A percentile compares a stretch with the other conserved stretches of the same genome.
Evolutionary conservation across 805 yeast species (phyloP).

Genomic region (Hanseniaspora occidentalis): DNA sequence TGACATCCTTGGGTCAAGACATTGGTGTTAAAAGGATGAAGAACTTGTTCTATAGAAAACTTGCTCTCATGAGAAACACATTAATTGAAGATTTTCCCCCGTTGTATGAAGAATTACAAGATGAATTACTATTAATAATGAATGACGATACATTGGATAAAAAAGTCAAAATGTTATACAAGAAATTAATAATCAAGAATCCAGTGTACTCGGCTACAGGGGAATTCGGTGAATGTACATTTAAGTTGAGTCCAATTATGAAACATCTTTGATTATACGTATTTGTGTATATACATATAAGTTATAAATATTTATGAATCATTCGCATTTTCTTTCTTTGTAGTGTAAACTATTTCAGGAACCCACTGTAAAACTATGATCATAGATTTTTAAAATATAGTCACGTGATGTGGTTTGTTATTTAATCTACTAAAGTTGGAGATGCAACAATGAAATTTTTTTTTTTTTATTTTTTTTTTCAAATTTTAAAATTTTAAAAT

Average conservation of each 20-base stretch:
- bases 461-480: no score
- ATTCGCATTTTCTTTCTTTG: no score
- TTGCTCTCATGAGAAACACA: constrained; percentile 10
- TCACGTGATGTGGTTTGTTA: no score
- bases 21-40: constrained; percentile 11
- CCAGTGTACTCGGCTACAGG: background rate
- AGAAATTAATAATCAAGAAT: background rate
- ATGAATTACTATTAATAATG: constrained; percentile 9
- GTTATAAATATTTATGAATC: no score
- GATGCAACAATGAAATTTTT: no score
- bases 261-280: background rate
- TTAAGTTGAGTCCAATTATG: background rate
- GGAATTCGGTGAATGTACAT: background rate
- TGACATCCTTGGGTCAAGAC: constrained; percentile 15
- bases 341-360: no score
- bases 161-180: background rate
- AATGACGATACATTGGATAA: background rate
- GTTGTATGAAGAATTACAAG: constrained; percentile 7
- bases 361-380: no score
- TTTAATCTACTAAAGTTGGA: no score
- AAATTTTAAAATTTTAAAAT: no score
- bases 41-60: constrained; percentile 12
- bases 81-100: constrained; percentile 14
- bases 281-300: background rate
- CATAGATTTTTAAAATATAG: no score